Conservation (phyloP, 129 eudicot genomes). For the Calendula officinalis region DNA sequence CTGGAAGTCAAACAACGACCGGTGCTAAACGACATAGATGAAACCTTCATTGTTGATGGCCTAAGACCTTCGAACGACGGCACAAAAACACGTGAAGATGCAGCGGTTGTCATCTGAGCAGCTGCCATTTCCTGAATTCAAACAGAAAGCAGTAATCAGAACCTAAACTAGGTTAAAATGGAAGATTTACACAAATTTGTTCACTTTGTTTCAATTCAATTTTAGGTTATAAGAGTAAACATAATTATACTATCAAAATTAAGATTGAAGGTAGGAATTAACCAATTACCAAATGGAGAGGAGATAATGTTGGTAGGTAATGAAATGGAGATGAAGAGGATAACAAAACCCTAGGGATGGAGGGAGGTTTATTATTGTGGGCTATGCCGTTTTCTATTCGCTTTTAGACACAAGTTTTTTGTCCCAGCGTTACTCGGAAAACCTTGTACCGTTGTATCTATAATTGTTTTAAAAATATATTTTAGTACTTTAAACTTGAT, state of each 20-base stretch:
- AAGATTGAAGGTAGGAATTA: neutral
- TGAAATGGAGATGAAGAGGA: conserved; percentile 26
- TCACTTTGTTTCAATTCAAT: neutral
- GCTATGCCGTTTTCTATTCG: no score
- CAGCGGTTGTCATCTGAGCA: conserved; percentile 59
- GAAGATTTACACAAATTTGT: neutral
- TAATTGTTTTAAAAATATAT: no score
- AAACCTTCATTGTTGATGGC: conserved; percentile 38
- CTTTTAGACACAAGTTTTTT: no score
- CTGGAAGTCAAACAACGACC: conserved; percentile 36
- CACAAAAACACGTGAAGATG: conserved; percentile 42
- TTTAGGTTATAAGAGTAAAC: neutral
- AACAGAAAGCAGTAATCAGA: neutral
- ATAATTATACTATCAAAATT: neutral
- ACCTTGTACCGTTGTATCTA: no score
- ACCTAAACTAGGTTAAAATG: neutral
- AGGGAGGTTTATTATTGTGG: conserved; percentile 12
- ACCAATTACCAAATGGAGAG: conserved; percentile 25
- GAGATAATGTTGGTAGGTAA: conserved; percentile 18
- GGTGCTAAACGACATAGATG: conserved; percentile 43
- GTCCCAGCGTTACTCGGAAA: no score
- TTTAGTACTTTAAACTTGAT: no score
- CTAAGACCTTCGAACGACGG: conserved; percentile 61
- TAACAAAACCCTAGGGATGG: conserved; percentile 53
- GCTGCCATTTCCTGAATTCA: conserved; percentile 53